These are phyloP conservation scores for Clavaria fumosa DNA, from an alignment of 768 basidiomycete species.

Conservation along the genomic window DNA sequence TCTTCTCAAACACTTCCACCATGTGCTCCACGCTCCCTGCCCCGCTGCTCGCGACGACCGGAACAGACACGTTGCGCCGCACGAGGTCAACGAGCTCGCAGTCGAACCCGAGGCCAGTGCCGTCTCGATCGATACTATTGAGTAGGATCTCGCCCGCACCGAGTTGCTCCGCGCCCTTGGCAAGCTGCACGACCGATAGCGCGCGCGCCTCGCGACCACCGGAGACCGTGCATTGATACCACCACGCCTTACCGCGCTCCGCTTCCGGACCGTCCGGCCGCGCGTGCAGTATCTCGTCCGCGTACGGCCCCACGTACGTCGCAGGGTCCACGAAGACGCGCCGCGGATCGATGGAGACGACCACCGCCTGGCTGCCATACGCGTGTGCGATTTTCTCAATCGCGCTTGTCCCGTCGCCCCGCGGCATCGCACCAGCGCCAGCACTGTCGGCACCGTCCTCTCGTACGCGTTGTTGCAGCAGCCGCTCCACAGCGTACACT, in stretches of 20 bases:
- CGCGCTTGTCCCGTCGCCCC: constrained; percentile 59
- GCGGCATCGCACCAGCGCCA: too few relatives aligned
- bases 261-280: constrained; percentile 29
- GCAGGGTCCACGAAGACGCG: constrained; percentile 60
- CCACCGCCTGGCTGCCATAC: constrained; percentile 95
- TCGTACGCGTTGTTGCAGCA: too few relatives aligned
- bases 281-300: constrained; percentile 41
- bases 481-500: constrained; percentile 80
- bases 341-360: constrained; percentile 91
- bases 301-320: constrained; percentile 56
- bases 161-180: constrained; percentile 72
- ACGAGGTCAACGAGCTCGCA: constrained; percentile 66
- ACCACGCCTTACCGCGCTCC: constrained; percentile 73
- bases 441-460: constrained; percentile 25
- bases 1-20: constrained; percentile 67
- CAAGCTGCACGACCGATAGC: constrained; percentile 84
- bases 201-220: constrained; percentile 78
- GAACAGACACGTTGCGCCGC: constrained; percentile 63
- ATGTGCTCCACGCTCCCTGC: constrained; percentile 79
- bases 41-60: constrained; percentile 90
- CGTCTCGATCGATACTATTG: constrained; percentile 95
- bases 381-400: constrained; percentile 84
- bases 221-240: constrained; percentile 97
- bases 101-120: constrained; percentile 87
- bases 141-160: constrained; percentile 93